Conservation (phyloP, 371 early-diverging fungal genomes). For the Hamiltosporidium magnivora region DNA sequence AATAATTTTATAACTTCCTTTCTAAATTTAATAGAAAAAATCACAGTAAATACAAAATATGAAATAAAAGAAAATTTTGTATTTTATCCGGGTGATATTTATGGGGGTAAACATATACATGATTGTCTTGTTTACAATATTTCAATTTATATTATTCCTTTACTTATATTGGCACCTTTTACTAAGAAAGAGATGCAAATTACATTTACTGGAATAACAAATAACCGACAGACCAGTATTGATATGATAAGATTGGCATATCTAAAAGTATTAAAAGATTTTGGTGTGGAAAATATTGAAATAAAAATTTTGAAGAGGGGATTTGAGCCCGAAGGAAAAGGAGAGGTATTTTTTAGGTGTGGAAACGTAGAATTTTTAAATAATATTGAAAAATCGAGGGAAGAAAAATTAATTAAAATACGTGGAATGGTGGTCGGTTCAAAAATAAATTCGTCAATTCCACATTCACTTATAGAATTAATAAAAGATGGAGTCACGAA, state of each 20-base stretch:
- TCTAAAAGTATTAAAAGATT: slow-evolving; percentile 13
- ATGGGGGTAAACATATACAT: not conserved
- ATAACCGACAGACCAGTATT: slow-evolving; percentile 7
- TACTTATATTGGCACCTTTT: slow-evolving; percentile 27
- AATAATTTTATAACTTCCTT: not conserved
- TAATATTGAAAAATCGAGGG: slow-evolving; percentile 3
- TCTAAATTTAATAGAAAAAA: not conserved
- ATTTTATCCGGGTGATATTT: not conserved
- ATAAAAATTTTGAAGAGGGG: slow-evolving; percentile 35
- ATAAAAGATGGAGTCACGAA: slow-evolving; percentile 8
- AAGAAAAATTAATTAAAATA: slow-evolving; percentile 26
- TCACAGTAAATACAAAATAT: not conserved
- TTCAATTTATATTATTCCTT: slow-evolving; percentile 11
- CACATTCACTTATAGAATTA: slow-evolving; percentile 15
- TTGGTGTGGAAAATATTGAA: slow-evolving; percentile 16
- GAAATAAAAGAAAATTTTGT: not conserved
- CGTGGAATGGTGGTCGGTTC: slow-evolving; percentile 30
- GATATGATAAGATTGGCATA: slow-evolving; percentile 36
- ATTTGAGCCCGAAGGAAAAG: slow-evolving; percentile 31
- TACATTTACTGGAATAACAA: slow-evolving; percentile 34
- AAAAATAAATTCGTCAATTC: slow-evolving; percentile 17
- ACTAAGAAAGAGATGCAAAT: slow-evolving; percentile 4
- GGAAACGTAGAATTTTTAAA: slow-evolving; percentile 6
- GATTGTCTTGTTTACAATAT: slow-evolving; percentile 1
- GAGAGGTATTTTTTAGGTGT: slow-evolving; percentile 19